phyloP scores from a whole-genome alignment of 148 eudicot genomes.

The Amaranthus palmeri region DNA sequence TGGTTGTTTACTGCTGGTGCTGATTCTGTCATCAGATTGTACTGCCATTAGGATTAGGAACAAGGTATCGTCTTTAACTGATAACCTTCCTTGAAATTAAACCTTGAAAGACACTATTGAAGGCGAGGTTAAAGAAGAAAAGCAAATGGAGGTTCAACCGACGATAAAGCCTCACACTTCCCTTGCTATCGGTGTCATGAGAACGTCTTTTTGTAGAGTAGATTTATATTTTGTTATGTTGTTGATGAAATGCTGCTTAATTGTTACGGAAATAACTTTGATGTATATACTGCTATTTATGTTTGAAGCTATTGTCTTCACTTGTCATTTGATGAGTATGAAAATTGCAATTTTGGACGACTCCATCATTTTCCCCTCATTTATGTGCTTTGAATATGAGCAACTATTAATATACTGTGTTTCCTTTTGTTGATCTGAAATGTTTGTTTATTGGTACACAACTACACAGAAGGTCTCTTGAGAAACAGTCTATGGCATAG shows the following conservation, averaged over 20 bases:
- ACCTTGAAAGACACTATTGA: neutral
- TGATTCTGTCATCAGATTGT: constrained; percentile 53
- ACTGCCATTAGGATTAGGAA: constrained; percentile 35
- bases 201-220: constrained; percentile 20
- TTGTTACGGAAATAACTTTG: neutral
- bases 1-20: constrained; percentile 77
- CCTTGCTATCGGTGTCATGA: neutral
- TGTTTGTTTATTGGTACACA: no score
- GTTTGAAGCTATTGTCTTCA: neutral
- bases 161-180: neutral
- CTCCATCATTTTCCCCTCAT: no score
- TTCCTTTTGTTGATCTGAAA: no score
- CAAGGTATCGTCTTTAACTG: no score
- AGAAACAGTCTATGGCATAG: no score
- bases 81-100: neutral
- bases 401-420: no score
- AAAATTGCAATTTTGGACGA: no score
- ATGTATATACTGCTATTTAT: neutral
- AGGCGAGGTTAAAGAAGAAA: neutral
- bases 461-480: no score
- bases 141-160: neutral
- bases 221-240: constrained; percentile 3
- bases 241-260: neutral
- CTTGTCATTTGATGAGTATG: no score
- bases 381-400: no score